These are phyloP conservation scores for Penicillium simplicissimum DNA, from an alignment of 495 filamentous ascomycete genomes.

Conservation along the genomic window DNA sequence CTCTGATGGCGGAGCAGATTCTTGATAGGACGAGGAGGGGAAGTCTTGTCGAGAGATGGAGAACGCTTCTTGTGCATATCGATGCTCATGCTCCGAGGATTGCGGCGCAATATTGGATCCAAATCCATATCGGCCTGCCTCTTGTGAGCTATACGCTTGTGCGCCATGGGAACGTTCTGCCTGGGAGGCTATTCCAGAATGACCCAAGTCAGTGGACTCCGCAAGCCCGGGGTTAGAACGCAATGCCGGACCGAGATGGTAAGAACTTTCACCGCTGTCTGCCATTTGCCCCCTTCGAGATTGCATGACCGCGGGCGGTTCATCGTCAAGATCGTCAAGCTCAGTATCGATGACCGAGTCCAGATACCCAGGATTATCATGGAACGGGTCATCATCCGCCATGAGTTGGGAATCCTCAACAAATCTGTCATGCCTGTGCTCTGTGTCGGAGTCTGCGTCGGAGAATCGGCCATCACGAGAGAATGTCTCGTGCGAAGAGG, in stretches of 20 bases:
- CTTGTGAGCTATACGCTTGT: conserved; percentile 2
- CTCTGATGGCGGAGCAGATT: conserved; percentile 26
- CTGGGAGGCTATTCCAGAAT: not conserved
- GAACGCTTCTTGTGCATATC: conserved; percentile 2
- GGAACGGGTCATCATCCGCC: conserved; percentile 37
- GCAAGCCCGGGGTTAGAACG: not conserved
- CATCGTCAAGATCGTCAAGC: conserved; percentile 43
- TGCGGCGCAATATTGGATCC: conserved; percentile 1
- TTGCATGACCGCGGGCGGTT: conserved; percentile 21
- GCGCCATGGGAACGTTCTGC: not conserved
- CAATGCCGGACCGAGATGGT: conserved; percentile 1
- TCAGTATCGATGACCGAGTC: conserved; percentile 51
- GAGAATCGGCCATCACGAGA: conserved; percentile 48
- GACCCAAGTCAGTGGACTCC: conserved; percentile 1
- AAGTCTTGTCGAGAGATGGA: conserved; percentile 3
- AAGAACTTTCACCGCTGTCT: not conserved
- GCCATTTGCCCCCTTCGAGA: conserved; percentile 1
- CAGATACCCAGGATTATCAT: conserved; percentile 51
- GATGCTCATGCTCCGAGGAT: not conserved
- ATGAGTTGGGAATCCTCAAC: conserved; percentile 35
- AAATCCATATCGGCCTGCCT: conserved; percentile 7
- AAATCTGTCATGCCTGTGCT: conserved; percentile 28
- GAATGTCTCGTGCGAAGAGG: conserved; percentile 11
- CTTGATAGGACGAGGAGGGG: conserved; percentile 12
- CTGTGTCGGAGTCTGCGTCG: conserved; percentile 43